Conservation (phyloP, 495 filamentous ascomycete genomes). For the Lasiosphaeriaceae sp. region DNA sequence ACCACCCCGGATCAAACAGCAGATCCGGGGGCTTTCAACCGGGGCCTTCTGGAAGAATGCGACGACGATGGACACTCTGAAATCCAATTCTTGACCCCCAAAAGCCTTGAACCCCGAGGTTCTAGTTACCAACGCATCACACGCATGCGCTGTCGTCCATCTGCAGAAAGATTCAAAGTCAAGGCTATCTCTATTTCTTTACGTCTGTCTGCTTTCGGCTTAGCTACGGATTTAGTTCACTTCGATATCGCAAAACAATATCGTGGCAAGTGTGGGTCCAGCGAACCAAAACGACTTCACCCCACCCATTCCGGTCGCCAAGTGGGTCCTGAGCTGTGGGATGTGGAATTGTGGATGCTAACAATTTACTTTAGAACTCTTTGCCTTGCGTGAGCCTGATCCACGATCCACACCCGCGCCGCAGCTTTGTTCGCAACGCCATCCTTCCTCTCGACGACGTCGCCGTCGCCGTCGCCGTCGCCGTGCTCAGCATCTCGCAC, state of each 20-base stretch:
- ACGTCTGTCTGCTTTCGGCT: too few relatives aligned
- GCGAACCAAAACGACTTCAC: neutral
- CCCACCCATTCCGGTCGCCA: neutral
- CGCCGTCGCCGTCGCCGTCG: neutral
- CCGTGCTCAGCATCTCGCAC: neutral
- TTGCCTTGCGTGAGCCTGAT: neutral
- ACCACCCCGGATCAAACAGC: constrained; percentile 9
- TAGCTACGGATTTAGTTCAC: too few relatives aligned
- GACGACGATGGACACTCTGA: too few relatives aligned
- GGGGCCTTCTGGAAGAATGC: neutral
- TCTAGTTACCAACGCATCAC: too few relatives aligned
- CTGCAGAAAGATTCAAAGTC: too few relatives aligned
- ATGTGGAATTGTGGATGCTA: neutral
- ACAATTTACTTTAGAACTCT: neutral
- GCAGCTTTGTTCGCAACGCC: neutral
- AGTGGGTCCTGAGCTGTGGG: neutral
- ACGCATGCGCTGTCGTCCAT: too few relatives aligned
- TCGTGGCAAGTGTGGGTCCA: too few relatives aligned
- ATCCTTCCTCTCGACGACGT: neutral
- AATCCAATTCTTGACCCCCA: too few relatives aligned
- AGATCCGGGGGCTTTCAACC: neutral
- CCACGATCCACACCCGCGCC: neutral
- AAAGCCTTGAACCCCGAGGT: too few relatives aligned
- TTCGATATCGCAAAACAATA: too few relatives aligned
- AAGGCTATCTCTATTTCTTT: too few relatives aligned